Evolutionary conservation across 352 stramenopile genomes (phyloP).

Genomic region (Aphanomyces euteiches): DNA sequence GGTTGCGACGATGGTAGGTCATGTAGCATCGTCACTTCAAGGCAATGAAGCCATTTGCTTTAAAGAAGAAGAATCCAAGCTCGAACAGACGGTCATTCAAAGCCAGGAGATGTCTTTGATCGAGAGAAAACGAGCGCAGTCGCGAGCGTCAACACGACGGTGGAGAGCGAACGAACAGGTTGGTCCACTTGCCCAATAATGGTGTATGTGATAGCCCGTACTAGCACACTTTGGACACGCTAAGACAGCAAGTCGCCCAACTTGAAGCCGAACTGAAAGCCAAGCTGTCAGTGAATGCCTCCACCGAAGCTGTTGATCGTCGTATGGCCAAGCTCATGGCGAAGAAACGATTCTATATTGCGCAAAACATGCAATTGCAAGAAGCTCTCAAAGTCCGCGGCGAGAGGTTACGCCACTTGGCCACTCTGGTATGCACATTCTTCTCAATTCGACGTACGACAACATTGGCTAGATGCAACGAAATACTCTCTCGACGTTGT

Average conservation of each 20-base stretch:
- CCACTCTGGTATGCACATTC: background rate
- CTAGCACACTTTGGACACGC: constrained; percentile 7
- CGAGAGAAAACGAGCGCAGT: constrained; percentile 10
- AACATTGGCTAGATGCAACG: background rate
- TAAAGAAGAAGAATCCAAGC: background rate
- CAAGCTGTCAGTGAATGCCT: background rate
- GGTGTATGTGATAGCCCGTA: background rate
- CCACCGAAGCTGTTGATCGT: background rate
- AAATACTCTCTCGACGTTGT: background rate
- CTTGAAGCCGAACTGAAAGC: constrained; percentile 7
- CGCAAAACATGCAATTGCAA: constrained; percentile 19
- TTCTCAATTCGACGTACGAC: background rate
- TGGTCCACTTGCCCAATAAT: background rate
- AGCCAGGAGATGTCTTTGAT: background rate
- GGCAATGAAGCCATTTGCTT: too few relatives aligned
- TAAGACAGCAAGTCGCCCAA: constrained; percentile 1
- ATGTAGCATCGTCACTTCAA: too few relatives aligned
- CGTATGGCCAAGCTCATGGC: constrained; percentile 12
- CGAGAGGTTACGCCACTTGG: background rate
- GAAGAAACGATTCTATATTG: constrained; percentile 13
- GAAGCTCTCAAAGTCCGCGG: background rate
- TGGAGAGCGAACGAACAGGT: constrained; percentile 18
- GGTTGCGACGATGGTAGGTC: too few relatives aligned
- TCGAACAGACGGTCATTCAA: background rate
- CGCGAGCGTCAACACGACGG: constrained; percentile 10